Evolutionary conservation across 768 basidiomycete genomes (phyloP), one percentile per base, ranked within the genome.

Genomic region (Boletales sp.): DNA sequence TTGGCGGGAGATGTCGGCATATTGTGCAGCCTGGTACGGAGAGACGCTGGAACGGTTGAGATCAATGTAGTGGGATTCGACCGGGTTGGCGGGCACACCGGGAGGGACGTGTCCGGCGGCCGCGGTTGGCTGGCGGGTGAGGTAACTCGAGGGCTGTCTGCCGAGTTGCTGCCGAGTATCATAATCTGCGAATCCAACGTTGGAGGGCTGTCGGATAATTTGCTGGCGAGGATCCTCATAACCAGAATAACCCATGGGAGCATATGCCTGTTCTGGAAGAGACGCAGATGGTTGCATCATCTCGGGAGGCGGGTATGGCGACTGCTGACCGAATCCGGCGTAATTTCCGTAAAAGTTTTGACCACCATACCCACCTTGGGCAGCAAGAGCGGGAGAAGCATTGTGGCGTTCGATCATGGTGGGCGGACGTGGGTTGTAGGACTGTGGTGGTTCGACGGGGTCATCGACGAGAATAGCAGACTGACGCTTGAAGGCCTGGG

Each of bases 21-120:
- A 89, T 63, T 90, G 88, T 0, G 74, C 76, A 36, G 84, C 87
- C 60, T 90, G 87, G 75, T 76, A 86, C 0, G 87, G 86, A 4
- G 86, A 82, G 3, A 87, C 79, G 57, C 86, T 87, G 15, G 82
- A 81, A 39, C 87, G 76, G 60, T 68, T 72, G 37, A 90, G 72
- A 57, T 89, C 83, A 34, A 82, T 73, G 48, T 89, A 87, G 52
- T 82, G 78, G 11, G 71, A 48, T 4, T 67, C 62, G 17, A 69
- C 1, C 13, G 58, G 18, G 19, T 14, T 59, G 13, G 58, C 50
- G 13, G 52, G 47, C 7, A 29, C 24, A 1, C 43, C 2, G 1
- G 54, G 44, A 44, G 53, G 35, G 14, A 35, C 24, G 43, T 58
- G 64, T 47, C 55, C 49, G 12, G 44, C 50, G 12, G 49, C 46